These are phyloP conservation scores for Aureobasidium sp. DNA, from an alignment of 2,329 filamentous ascomycete species.

Conservation along the genomic window DNA sequence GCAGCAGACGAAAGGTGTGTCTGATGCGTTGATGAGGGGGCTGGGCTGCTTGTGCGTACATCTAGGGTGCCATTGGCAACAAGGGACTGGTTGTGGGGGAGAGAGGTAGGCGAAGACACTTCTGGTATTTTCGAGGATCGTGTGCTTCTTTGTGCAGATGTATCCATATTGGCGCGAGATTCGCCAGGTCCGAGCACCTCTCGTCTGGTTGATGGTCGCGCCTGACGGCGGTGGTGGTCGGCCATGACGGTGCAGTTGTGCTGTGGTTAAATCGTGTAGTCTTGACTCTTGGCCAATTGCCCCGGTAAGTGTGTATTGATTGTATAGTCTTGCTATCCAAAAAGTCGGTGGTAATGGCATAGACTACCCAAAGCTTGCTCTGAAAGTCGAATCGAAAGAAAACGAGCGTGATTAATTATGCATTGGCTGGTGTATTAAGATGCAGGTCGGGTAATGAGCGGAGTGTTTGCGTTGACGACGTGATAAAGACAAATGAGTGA, in stretches of 20 bases:
- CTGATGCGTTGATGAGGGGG: conserved; percentile 6
- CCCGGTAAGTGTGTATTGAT: background rate
- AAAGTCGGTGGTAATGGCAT: background rate
- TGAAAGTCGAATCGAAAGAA: background rate
- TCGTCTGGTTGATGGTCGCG: conserved; percentile 12
- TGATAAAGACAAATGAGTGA: conserved; percentile 2
- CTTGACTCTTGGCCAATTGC: background rate
- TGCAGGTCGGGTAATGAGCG: conserved; percentile 14
- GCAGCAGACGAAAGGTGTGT: conserved; percentile 44
- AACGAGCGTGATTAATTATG: conserved; percentile 14
- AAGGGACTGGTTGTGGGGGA: conserved; percentile 40
- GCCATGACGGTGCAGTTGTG: conserved; percentile 3
- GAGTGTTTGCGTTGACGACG: background rate
- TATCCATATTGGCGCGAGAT: conserved; percentile 19
- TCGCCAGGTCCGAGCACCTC: conserved; percentile 20
- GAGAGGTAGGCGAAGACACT: conserved; percentile 18
- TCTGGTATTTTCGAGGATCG: conserved; percentile 18
- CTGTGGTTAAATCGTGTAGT: background rate
- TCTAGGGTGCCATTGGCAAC: conserved; percentile 38
- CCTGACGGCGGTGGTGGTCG: background rate
- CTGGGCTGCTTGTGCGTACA: conserved; percentile 31
- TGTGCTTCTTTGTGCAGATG: conserved; percentile 7
- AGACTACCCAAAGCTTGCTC: background rate
- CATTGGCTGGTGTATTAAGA: conserved; percentile 6
- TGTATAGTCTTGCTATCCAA: conserved; percentile 1